These are phyloP conservation scores for Wakefieldia striispora DNA, from an alignment of 768 basidiomycete genomes.

Conservation along the genomic window DNA sequence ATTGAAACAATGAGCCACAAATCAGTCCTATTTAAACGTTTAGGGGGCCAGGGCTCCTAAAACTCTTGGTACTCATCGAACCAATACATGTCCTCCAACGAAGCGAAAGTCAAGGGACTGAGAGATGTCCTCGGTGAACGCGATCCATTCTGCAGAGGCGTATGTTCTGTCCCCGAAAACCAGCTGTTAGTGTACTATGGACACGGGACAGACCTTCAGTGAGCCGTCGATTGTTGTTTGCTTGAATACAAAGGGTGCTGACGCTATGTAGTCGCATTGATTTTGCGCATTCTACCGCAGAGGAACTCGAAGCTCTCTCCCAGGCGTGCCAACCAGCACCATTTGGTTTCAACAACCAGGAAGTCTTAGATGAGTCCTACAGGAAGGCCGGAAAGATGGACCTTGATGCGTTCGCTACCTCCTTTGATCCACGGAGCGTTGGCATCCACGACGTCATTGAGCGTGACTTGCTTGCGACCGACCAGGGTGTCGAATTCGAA, in stretches of 20 bases:
- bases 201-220: neutral
- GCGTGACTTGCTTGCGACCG: constrained; percentile 9
- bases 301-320: constrained; percentile 23
- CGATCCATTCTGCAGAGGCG: neutral
- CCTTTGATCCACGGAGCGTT: constrained; percentile 31
- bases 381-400: constrained; percentile 49
- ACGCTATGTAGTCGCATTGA: neutral
- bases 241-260: neutral
- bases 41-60: no score
- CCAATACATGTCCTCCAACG: no score
- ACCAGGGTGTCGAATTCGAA: constrained; percentile 33
- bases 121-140: neutral
- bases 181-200: neutral
- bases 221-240: neutral
- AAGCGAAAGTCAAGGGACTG: neutral
- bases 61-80: no score
- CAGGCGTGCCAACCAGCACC: constrained; percentile 39
- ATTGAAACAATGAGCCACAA: no score
- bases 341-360: constrained; percentile 37
- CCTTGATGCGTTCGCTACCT: constrained; percentile 31
- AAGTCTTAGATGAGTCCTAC: constrained; percentile 44
- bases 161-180: neutral
- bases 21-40: no score
- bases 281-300: neutral
- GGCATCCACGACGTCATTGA: constrained; percentile 25